Evolutionary conservation across 2,329 filamentous ascomycete genomes (phyloP).

Genomic region (Verticillium nonalfalfae): DNA sequence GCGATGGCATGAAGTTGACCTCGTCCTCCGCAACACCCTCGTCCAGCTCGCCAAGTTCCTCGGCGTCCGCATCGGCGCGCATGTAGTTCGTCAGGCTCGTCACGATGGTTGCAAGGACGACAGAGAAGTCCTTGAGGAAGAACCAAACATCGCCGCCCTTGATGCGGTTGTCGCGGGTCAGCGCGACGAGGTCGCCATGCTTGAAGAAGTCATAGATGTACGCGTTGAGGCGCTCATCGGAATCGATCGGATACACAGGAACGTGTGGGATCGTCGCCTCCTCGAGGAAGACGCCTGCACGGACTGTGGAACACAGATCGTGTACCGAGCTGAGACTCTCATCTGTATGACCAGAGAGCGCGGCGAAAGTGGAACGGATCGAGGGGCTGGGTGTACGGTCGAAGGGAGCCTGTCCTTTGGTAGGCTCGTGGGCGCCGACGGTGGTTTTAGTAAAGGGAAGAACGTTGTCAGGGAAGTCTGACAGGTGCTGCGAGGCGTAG

Average conservation of each 20-base stretch:
- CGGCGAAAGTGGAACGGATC: constrained; percentile 62
- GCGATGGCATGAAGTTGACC: background rate
- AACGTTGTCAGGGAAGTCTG: constrained; percentile 37
- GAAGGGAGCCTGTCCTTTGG: constrained; percentile 14
- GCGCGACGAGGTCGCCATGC: constrained; percentile 56
- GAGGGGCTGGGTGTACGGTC: constrained; percentile 29
- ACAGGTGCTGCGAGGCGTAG: constrained; percentile 59
- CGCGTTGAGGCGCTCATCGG: constrained; percentile 48
- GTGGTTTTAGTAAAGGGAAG: constrained; percentile 53
- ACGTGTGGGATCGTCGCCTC: constrained; percentile 67
- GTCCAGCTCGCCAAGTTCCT: constrained; percentile 36
- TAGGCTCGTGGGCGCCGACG: constrained; percentile 27
- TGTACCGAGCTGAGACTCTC: constrained; percentile 53
- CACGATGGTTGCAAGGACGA: constrained; percentile 64
- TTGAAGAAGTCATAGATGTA: constrained; percentile 74
- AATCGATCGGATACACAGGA: constrained; percentile 31
- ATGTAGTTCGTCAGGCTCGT: constrained; percentile 54
- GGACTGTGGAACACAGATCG: constrained; percentile 60
- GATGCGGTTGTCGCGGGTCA: constrained; percentile 61
- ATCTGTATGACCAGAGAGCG: constrained; percentile 63
- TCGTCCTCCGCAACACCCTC: constrained; percentile 32
- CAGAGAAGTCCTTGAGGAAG: constrained; percentile 51
- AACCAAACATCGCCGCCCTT: constrained; percentile 66
- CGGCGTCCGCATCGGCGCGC: constrained; percentile 21
- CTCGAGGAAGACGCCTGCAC: constrained; percentile 68